Percentiles rank a stretch among this genome's conserved stretches.
Conservation (phyloP, 1,139 yeast genomes). For the Hyphopichia burtonii region DNA sequence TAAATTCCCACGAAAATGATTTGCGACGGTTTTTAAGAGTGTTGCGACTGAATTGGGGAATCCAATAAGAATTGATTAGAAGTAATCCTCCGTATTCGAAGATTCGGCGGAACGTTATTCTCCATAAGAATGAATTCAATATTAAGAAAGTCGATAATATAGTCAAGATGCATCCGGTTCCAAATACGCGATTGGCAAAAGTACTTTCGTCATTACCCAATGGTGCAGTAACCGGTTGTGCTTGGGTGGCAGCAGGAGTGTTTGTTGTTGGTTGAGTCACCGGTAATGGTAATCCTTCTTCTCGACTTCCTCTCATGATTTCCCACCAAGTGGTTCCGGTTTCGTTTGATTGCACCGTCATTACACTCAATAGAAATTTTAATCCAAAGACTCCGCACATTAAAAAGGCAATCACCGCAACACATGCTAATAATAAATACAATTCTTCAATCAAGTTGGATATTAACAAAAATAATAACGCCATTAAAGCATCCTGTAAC, state of each 20-base stretch:
- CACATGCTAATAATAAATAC: slow-evolving; percentile 65
- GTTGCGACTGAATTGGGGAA: slow-evolving; percentile 87
- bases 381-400: slow-evolving; percentile 76
- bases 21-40: slow-evolving; percentile 68
- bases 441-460: slow-evolving; percentile 56
- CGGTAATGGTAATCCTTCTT: slow-evolving; percentile 7
- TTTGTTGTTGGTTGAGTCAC: slow-evolving; percentile 9
- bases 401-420: slow-evolving; percentile 68
- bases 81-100: slow-evolving; percentile 59
- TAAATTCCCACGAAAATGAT: slow-evolving; percentile 69
- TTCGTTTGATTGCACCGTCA: slow-evolving; percentile 74
- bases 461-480: slow-evolving; percentile 59
- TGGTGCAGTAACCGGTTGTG: slow-evolving; percentile 11
- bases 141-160: slow-evolving; percentile 60
- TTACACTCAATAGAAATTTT: slow-evolving; percentile 69
- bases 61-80: slow-evolving; percentile 71
- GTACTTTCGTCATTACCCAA: slow-evolving; percentile 49
- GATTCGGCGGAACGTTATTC: slow-evolving; percentile 49
- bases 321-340: slow-evolving; percentile 64
- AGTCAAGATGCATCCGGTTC: slow-evolving; percentile 58
- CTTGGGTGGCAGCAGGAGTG: slow-evolving; percentile 14
- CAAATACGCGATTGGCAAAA: slow-evolving; percentile 59
- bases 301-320: slow-evolving; percentile 45
- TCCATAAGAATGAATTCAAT: slow-evolving; percentile 64
- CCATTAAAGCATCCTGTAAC: slow-evolving; percentile 71